Percentiles rank a stretch among this genome's conserved stretches.
Conservation (phyloP, 2,329 filamentous ascomycete genomes). For the Penicillium sp. region DNA sequence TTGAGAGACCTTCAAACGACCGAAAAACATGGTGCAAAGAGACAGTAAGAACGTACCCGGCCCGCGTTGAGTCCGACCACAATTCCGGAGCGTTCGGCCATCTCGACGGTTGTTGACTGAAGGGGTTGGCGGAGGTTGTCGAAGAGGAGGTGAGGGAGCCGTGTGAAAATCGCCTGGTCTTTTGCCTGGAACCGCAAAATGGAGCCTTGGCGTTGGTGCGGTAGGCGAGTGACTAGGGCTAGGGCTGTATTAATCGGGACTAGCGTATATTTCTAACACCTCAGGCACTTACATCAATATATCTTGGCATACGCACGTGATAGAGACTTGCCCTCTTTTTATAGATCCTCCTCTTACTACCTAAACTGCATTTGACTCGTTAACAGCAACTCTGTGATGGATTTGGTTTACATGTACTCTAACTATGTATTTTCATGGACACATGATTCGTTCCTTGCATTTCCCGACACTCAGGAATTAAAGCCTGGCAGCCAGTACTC, state of each 20-base stretch:
- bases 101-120: conserved; percentile 36
- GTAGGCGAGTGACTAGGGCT: conserved; percentile 34
- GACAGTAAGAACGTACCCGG: conserved; percentile 49
- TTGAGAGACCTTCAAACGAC: conserved; percentile 8
- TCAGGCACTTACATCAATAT: neutral
- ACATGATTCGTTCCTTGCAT: neutral
- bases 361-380: neutral
- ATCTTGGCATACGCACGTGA: conserved; percentile 2
- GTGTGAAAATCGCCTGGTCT: conserved; percentile 22
- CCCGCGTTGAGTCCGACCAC: conserved; percentile 56
- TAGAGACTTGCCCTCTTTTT: neutral
- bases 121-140: conserved; percentile 32
- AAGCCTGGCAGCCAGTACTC: conserved; percentile 28
- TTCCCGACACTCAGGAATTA: conserved; percentile 11
- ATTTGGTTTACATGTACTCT: neutral
- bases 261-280: neutral
- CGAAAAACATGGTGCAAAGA: conserved; percentile 7
- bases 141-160: conserved; percentile 23
- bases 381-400: neutral
- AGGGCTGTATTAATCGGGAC: conserved; percentile 23
- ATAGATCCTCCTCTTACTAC: neutral
- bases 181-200: conserved; percentile 22
- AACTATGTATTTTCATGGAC: neutral
- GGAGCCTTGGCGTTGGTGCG: conserved; percentile 30
- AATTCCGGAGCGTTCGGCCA: conserved; percentile 48